Evolutionary conservation across 31 red algal species (phyloP).

Genomic region (Porphyra umbilicalis): DNA sequence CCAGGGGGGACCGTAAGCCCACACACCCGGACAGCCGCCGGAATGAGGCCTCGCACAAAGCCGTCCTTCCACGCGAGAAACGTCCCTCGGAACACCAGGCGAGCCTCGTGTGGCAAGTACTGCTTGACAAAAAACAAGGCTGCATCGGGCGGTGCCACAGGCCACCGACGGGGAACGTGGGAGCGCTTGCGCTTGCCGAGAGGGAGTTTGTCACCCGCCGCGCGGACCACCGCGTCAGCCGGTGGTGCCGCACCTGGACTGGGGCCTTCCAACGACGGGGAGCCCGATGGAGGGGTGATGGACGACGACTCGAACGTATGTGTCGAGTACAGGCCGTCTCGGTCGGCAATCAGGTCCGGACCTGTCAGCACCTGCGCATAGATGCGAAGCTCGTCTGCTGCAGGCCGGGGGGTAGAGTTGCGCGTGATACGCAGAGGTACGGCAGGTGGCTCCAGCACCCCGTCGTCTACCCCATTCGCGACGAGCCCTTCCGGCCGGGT

Average conservation of each 20-base stretch:
- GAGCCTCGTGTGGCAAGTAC: slow-evolving; percentile 32
- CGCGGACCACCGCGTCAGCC: slow-evolving; percentile 11
- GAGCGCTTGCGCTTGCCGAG: slow-evolving; percentile 6
- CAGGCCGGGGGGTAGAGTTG: slow-evolving; percentile 5
- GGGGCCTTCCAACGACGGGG: slow-evolving; percentile 25
- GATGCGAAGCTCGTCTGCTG: background rate
- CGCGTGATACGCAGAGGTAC: background rate
- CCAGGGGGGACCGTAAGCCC: slow-evolving; percentile 20
- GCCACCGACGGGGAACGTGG: slow-evolving; percentile 5
- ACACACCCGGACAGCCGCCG: slow-evolving; percentile 3
- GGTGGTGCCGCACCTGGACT: slow-evolving; percentile 10
- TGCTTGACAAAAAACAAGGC: slow-evolving; percentile 75
- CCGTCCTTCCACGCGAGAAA: slow-evolving; percentile 15
- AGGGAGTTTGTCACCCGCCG: slow-evolving; percentile 8
- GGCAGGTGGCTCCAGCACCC: slow-evolving; percentile 17
- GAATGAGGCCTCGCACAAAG: background rate
- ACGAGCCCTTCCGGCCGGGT: slow-evolving; percentile 58
- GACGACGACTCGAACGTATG: slow-evolving; percentile 26
- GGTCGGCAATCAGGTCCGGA: background rate
- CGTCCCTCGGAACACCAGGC: slow-evolving; percentile 43
- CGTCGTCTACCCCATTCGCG: slow-evolving; percentile 56
- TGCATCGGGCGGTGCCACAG: slow-evolving; percentile 25
- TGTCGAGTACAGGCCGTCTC: slow-evolving; percentile 22
- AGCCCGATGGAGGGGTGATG: slow-evolving; percentile 29
- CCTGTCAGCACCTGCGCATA: background rate